These are phyloP conservation scores for Berberis thunbergii DNA, from an alignment of 164 flowering plant genomes.

Conservation along the genomic window DNA sequence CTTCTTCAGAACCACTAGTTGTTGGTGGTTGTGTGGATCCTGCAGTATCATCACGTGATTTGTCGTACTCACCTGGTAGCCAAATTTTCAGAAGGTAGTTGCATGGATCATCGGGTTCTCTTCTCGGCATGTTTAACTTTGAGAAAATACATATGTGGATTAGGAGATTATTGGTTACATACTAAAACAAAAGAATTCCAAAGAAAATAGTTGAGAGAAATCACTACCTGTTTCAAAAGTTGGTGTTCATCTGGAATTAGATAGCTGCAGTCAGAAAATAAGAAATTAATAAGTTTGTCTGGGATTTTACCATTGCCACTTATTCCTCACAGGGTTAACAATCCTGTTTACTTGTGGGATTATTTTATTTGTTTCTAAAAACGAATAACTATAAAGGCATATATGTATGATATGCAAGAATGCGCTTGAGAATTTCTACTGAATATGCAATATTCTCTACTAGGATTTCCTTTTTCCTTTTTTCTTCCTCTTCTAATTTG, in stretches of 20 bases:
- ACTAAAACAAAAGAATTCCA: no score
- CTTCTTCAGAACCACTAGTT: slow-evolving; percentile 37
- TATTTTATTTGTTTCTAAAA: no score
- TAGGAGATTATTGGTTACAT: no score
- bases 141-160: neutral
- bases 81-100: slow-evolving; percentile 91
- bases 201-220: neutral
- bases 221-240: slow-evolving; percentile 70
- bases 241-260: slow-evolving; percentile 95
- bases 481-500: no score
- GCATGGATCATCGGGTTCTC: slow-evolving; percentile 85
- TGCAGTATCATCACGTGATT: slow-evolving; percentile 76
- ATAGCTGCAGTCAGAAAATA: slow-evolving; percentile 49
- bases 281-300: neutral
- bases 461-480: no score
- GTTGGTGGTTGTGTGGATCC: slow-evolving; percentile 58
- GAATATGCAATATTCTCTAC: no score
- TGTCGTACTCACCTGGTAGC: slow-evolving; percentile 73
- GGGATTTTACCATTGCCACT: no score
- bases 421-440: no score
- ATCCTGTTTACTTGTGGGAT: no score
- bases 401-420: no score
- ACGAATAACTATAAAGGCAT: no score
- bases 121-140: slow-evolving; percentile 47
- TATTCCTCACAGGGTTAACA: no score